These are phyloP conservation scores for Stenocarpella maydis DNA, from an alignment of 2,329 filamentous ascomycete genomes.

Conservation along the genomic window DNA sequence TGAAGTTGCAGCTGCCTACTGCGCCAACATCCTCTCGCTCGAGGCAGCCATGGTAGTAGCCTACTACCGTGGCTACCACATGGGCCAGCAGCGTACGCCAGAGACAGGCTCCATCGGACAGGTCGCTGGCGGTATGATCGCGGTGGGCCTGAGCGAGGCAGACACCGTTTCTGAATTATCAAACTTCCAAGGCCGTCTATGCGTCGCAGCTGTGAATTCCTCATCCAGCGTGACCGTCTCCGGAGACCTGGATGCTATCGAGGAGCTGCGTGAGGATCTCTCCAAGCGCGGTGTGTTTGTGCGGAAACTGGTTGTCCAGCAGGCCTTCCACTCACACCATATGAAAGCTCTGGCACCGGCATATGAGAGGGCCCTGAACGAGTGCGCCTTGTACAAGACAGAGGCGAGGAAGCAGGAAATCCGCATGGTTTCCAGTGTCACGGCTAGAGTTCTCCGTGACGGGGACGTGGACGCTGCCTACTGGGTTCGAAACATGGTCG, in stretches of 20 bases:
- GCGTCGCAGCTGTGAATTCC: slow-evolving; percentile 48
- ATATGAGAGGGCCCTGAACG: slow-evolving; percentile 35
- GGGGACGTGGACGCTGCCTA: slow-evolving; percentile 32
- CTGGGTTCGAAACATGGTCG: slow-evolving; percentile 46
- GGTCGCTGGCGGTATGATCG: slow-evolving; percentile 55
- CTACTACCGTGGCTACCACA: slow-evolving; percentile 20
- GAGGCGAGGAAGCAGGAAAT: neutral
- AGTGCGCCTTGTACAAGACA: slow-evolving; percentile 7
- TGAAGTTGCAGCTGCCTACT: slow-evolving; percentile 19
- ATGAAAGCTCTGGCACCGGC: slow-evolving; percentile 39
- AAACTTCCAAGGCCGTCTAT: slow-evolving; percentile 37
- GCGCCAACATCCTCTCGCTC: neutral
- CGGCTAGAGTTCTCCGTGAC: neutral
- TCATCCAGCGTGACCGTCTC: slow-evolving; percentile 48
- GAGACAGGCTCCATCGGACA: neutral
- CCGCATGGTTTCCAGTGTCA: slow-evolving; percentile 3
- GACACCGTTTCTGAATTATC: slow-evolving; percentile 39
- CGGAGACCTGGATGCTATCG: slow-evolving; percentile 41
- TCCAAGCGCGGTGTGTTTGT: slow-evolving; percentile 35
- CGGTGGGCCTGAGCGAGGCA: slow-evolving; percentile 51
- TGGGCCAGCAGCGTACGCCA: neutral
- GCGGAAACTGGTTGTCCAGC: slow-evolving; percentile 38
- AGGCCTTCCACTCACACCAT: slow-evolving; percentile 44
- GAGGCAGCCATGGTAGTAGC: slow-evolving; percentile 20
- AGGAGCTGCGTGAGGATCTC: slow-evolving; percentile 27